These are phyloP conservation scores for Francoa sonchifolia DNA, from an alignment of 441 rosid genomes.

Conservation along the genomic window DNA sequence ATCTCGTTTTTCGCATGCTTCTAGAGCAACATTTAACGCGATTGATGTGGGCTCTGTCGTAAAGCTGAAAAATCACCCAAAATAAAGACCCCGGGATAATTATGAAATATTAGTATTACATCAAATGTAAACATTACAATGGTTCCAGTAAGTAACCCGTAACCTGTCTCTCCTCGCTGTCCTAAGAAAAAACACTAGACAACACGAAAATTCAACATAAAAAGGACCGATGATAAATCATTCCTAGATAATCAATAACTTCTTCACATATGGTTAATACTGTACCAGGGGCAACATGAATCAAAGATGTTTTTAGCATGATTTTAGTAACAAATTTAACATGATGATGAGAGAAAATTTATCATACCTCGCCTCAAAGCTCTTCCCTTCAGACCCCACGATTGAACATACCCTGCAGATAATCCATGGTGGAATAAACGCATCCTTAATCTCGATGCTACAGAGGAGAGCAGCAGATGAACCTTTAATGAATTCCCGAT, in stretches of 20 bases:
- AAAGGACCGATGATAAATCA: too few relatives aligned
- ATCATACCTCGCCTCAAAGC: slow-evolving; percentile 73
- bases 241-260: too few relatives aligned
- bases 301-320: not conserved
- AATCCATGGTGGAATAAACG: slow-evolving; percentile 80
- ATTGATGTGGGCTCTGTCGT: slow-evolving; percentile 47
- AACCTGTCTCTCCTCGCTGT: too few relatives aligned
- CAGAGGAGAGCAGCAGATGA: slow-evolving; percentile 25
- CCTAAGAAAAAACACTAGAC: too few relatives aligned
- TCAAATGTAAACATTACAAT: not conserved
- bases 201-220: too few relatives aligned
- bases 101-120: not conserved
- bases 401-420: slow-evolving; percentile 51
- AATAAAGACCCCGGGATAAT: not conserved
- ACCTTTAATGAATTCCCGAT: slow-evolving; percentile 14
- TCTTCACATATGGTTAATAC: too few relatives aligned
- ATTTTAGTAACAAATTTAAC: not conserved
- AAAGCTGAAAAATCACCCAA: slow-evolving; percentile 3
- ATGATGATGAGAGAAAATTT: slow-evolving; percentile 2
- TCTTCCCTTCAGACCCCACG: slow-evolving; percentile 38
- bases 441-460: slow-evolving; percentile 56
- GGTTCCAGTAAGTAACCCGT: too few relatives aligned
- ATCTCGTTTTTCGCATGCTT: slow-evolving; percentile 19
- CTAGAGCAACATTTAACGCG: slow-evolving; percentile 66
- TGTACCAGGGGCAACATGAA: too few relatives aligned